Conservation (phyloP, 129 eudicot species). For the Flaveria robusta region DNA sequence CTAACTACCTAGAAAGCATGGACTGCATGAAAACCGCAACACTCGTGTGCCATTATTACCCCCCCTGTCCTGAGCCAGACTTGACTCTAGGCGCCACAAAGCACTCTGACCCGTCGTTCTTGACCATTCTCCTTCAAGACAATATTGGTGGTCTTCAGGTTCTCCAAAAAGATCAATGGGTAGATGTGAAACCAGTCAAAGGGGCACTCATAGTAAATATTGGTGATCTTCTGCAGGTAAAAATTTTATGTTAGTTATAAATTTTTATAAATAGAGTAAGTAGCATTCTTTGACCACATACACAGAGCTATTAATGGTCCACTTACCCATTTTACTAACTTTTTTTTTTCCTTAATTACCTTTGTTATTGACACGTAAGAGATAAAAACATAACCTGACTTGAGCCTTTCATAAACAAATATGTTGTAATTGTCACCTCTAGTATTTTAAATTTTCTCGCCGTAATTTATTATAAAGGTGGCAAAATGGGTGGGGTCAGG, state of each 20-base stretch:
- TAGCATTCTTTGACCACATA: too few relatives aligned
- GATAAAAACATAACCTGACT: background rate
- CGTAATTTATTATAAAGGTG: background rate
- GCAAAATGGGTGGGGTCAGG: background rate
- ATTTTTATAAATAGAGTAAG: too few relatives aligned
- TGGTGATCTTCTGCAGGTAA: slow-evolving; percentile 63
- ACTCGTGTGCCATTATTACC: slow-evolving; percentile 53
- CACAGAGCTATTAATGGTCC: background rate
- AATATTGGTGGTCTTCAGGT: slow-evolving; percentile 60
- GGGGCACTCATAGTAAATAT: slow-evolving; percentile 58
- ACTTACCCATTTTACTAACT: background rate
- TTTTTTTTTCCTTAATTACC: background rate
- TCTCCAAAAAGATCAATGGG: slow-evolving; percentile 35
- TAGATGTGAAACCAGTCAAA: slow-evolving; percentile 48
- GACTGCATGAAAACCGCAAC: slow-evolving; percentile 55
- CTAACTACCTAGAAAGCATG: slow-evolving; percentile 34
- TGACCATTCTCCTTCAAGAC: slow-evolving; percentile 61
- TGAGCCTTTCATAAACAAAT: background rate
- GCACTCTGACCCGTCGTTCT: slow-evolving; percentile 38
- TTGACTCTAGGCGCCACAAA: slow-evolving; percentile 51
- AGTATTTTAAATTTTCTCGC: background rate
- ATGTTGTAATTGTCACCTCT: background rate
- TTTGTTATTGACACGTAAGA: background rate
- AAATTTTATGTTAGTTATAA: too few relatives aligned
- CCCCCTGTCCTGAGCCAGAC: slow-evolving; percentile 60